Conservation (phyloP, 371 early-diverging fungal species). For the Sporodiniella umbellata region DNA sequence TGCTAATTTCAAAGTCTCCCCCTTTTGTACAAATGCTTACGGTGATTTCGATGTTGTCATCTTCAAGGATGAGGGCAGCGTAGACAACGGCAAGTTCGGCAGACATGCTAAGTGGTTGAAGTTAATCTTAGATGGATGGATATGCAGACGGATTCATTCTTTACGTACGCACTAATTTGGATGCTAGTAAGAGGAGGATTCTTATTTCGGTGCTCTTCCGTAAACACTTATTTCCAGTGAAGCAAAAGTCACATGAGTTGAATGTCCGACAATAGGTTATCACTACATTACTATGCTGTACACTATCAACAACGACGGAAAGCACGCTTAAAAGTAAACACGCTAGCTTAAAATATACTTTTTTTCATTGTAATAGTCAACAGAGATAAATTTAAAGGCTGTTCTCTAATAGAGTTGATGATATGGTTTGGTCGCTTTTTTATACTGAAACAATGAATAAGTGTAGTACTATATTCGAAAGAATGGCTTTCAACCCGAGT, state of each 20-base stretch:
- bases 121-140: slow-evolving; percentile 1
- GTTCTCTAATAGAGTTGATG: no score
- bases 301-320: no score
- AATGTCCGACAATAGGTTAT: neutral
- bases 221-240: neutral
- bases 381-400: no score
- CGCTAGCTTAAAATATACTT: no score
- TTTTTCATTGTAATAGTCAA: no score
- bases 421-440: no score
- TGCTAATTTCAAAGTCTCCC: neutral
- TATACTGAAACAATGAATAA: no score
- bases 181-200: slow-evolving; percentile 23
- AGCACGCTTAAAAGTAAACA: no score
- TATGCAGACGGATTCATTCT: slow-evolving; percentile 22
- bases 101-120: slow-evolving; percentile 40
- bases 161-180: slow-evolving; percentile 23
- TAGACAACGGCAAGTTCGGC: slow-evolving; percentile 93
- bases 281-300: no score
- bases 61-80: slow-evolving; percentile 97
- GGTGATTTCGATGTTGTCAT: slow-evolving; percentile 94
- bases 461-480: no score
- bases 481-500: no score
- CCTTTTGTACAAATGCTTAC: slow-evolving; percentile 58
- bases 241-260: neutral
- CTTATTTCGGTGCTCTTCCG: neutral